Evolutionary conservation across 31 red algal genomes (phyloP), one percentile per base, ranked within the genome.

Genomic region (Asparagopsis taxiformis): DNA sequence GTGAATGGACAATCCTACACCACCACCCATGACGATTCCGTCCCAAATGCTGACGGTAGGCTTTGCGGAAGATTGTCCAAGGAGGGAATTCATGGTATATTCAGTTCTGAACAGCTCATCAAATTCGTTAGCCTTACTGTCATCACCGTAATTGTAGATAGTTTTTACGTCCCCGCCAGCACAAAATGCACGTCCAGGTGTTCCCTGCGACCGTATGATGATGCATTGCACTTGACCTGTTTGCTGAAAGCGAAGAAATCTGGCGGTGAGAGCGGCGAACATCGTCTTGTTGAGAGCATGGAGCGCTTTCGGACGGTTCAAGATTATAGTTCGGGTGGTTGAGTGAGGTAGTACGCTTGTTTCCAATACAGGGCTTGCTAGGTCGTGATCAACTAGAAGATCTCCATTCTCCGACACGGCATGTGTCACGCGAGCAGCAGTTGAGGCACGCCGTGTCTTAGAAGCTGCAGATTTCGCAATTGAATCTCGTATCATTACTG

Each of bases 1-100:
- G 56, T 98, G 95, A 4, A 98, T 51, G 11, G 85, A 90, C 19
- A 98, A 23, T 16, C 95, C 95, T 36, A 59, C 79, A 35, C 95
- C 95, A 51, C 90, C 95, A 48, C 95, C 95, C 95, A 98, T 98
- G 44, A 86, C 80, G 53, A 98, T 75, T 16, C 95, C 95, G 56
- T 93, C 90, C 25, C 79, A 49, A 9, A 98, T 57, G 32, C 90
- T 62, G 21, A 97, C 83, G 28, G 61, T 57, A 34, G 43, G 59
- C n/a, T n/a, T n/a, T 0, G 52, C 62, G 24, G 51, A 1, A 23
- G 80, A 44, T 6, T 38, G 66, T 44, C 63, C 85, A 24, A 98
- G 36, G 19, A 86, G n/a, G 31, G 65, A 80, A 50, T 87, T 65
- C 16, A 93, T 62, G 11, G 39, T 33, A 71, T 84, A 91, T 62